Evolutionary conservation across 768 basidiomycete genomes (phyloP).

Genomic region (Trametes cingulata): DNA sequence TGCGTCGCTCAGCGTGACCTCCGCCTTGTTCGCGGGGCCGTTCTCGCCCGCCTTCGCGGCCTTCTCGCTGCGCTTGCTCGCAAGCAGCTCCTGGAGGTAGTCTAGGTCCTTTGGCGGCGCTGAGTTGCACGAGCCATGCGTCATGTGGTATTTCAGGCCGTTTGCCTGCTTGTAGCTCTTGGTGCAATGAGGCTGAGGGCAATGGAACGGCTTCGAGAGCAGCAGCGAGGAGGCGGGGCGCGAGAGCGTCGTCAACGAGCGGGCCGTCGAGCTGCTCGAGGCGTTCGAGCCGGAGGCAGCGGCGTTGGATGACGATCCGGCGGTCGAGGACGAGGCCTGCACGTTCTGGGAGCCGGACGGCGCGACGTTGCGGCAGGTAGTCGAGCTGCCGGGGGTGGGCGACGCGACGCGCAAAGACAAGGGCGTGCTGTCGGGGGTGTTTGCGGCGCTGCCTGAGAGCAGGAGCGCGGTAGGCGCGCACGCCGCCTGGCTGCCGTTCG

Average conservation of each 20-base stretch:
- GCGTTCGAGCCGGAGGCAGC: constrained; percentile 27
- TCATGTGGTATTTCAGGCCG: constrained; percentile 92
- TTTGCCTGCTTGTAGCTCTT: constrained; percentile 97
- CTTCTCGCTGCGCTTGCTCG: constrained; percentile 43
- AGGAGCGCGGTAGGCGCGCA: constrained; percentile 71
- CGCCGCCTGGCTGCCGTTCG: constrained; percentile 35
- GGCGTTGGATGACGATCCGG: constrained; percentile 25
- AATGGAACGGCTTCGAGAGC: constrained; percentile 84
- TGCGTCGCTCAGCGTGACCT: constrained; percentile 47
- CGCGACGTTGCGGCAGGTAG: constrained; percentile 25
- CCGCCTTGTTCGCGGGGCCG: constrained; percentile 19
- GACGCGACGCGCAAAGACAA: constrained; percentile 46
- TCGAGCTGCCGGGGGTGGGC: constrained; percentile 28
- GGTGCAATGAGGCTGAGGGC: constrained; percentile 94
- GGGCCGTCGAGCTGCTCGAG: constrained; percentile 29
- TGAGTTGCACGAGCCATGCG: constrained; percentile 91
- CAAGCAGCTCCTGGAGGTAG: constrained; percentile 72
- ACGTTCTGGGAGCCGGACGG: constrained; percentile 20
- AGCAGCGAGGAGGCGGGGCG: constrained; percentile 60
- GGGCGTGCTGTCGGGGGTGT: constrained; percentile 50
- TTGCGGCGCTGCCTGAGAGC: constrained; percentile 47
- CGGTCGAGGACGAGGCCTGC: constrained; percentile 28
- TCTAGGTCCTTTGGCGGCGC: constrained; percentile 85
- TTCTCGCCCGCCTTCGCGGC: constrained; percentile 20
- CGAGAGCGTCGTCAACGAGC: constrained; percentile 48